phyloP scores from a whole-genome alignment of 169 alveolate genomes.

The Plasmodium ovale region DNA sequence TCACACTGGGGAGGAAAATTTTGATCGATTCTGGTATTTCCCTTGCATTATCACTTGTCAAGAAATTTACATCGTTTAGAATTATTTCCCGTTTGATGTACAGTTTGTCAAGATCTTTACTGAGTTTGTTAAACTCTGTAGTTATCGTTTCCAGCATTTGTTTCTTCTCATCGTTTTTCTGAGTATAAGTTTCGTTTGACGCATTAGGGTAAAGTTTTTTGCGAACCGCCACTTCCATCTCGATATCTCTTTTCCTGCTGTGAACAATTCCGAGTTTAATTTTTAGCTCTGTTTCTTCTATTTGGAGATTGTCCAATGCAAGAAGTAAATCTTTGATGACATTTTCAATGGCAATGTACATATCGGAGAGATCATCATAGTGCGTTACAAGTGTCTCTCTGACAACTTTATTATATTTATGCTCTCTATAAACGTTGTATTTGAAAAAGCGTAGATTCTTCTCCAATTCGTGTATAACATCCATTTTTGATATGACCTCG shows the following conservation, averaged over 20 bases:
- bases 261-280: neutral
- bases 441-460: slow-evolving; percentile 14
- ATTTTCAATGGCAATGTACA: slow-evolving; percentile 3
- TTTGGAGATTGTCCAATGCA: neutral
- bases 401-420: neutral
- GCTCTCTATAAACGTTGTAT: slow-evolving; percentile 4
- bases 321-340: neutral
- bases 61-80: slow-evolving; percentile 18
- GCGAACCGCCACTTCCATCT: slow-evolving; percentile 11
- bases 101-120: neutral
- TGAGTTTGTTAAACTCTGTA: neutral
- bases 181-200: neutral
- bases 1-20: neutral
- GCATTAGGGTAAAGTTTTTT: neutral
- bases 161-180: slow-evolving; percentile 9
- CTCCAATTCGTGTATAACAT: neutral
- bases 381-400: slow-evolving; percentile 11
- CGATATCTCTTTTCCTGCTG: neutral
- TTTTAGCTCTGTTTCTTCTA: neutral
- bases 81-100: slow-evolving; percentile 18
- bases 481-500: neutral
- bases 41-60: slow-evolving; percentile 14
- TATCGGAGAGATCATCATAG: neutral
- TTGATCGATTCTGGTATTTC: slow-evolving; percentile 31
- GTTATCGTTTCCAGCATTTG: neutral